Conservation (phyloP, 2,329 filamentous ascomycete species). For the Talaromyces marneffei region DNA sequence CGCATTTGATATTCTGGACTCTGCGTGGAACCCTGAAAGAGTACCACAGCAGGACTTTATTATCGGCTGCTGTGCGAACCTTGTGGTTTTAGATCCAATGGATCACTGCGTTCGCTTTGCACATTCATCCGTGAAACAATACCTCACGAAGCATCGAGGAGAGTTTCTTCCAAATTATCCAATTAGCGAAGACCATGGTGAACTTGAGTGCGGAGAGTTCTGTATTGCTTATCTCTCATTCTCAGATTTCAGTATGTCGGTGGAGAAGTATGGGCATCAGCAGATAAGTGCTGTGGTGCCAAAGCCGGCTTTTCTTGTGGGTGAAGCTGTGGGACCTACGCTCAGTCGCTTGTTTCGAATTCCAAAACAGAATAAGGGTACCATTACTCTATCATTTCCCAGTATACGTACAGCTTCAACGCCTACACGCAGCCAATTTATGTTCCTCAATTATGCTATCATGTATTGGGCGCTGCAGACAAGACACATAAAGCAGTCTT, state of each 20-base stretch:
- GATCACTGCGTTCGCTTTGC: constrained; percentile 21
- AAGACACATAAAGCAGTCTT: constrained; percentile 11
- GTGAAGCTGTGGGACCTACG: background rate
- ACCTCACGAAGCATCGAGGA: constrained; percentile 14
- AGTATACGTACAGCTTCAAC: constrained; percentile 2
- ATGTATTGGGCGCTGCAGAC: constrained; percentile 19
- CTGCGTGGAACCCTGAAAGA: constrained; percentile 16
- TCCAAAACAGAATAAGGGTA: background rate
- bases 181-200: constrained; percentile 8
- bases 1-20: constrained; percentile 17
- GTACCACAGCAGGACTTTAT: constrained; percentile 17
- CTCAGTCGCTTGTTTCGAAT: constrained; percentile 1
- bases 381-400: background rate
- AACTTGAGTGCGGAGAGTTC: constrained; percentile 20
- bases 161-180: constrained; percentile 5
- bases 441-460: constrained; percentile 18
- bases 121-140: constrained; percentile 21
- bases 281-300: background rate
- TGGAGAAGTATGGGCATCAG: constrained; percentile 5
- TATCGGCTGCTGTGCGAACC: constrained; percentile 21
- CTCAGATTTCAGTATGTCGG: constrained; percentile 18
- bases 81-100: constrained; percentile 17
- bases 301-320: background rate
- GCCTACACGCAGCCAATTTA: constrained; percentile 14
- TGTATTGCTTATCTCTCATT: constrained; percentile 22